A percentile compares a stretch with the other conserved stretches of the same genome.
phyloP scores from a whole-genome alignment of 148 eudicot genomes.

The Mesembryanthemum crystallinum region DNA sequence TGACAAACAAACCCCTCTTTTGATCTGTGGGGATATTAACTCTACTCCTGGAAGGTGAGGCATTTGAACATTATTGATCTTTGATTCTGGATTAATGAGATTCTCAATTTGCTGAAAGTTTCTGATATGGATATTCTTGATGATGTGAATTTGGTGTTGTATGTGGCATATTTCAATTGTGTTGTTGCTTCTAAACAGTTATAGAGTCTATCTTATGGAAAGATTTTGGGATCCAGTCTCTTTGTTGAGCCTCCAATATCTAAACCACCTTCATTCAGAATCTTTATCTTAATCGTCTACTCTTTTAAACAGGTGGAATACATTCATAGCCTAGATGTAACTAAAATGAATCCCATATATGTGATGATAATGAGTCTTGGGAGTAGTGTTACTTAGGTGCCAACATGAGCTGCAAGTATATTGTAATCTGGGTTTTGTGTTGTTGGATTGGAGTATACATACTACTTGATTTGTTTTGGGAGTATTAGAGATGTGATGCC shows the following conservation, averaged over 20 bases:
- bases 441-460: too few relatives aligned
- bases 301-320: too few relatives aligned
- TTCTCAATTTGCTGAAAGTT: constrained; percentile 1
- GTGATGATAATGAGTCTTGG: too few relatives aligned
- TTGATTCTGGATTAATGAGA: neutral
- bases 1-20: constrained; percentile 60
- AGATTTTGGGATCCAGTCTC: neutral
- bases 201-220: neutral
- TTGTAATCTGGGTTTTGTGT: too few relatives aligned
- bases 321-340: too few relatives aligned
- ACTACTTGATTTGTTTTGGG: too few relatives aligned
- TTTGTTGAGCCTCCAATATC: neutral
- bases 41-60: constrained; percentile 87
- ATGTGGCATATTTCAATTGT: constrained; percentile 1
- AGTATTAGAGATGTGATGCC: too few relatives aligned
- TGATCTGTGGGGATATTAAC: constrained; percentile 90
- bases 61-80: constrained; percentile 6
- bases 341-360: too few relatives aligned
- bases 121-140: neutral
- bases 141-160: constrained; percentile 17
- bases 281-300: too few relatives aligned
- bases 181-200: neutral
- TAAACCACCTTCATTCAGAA: neutral
- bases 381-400: too few relatives aligned
- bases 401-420: too few relatives aligned